Percentiles rank a stretch among this genome's conserved stretches.
Evolutionary conservation across 2,329 filamentous ascomycete species (phyloP).

Genomic region (Colletotrichum paranaense): DNA sequence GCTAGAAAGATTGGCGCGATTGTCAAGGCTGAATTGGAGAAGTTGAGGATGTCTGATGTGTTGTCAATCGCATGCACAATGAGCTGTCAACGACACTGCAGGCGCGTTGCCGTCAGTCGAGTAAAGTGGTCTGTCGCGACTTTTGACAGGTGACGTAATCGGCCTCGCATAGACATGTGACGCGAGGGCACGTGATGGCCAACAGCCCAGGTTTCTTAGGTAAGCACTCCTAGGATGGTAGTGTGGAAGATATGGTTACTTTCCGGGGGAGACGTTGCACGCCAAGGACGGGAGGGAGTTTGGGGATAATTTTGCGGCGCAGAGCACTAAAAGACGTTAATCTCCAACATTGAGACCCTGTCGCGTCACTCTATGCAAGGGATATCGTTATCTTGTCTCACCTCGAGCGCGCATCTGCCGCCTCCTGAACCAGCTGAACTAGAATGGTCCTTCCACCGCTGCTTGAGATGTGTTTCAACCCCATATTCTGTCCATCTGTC

Average conservation of each 20-base stretch:
- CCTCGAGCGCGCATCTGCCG: constrained; percentile 2
- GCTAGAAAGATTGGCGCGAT: background rate
- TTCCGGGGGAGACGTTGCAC: background rate
- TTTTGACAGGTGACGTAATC: constrained; percentile 13
- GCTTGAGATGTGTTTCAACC: constrained; percentile 25
- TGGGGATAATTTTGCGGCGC: background rate
- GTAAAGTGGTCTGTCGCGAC: constrained; percentile 27
- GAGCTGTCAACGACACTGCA: background rate
- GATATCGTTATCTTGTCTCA: constrained; percentile 2
- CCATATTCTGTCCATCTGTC: constrained; percentile 4
- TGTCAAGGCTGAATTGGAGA: background rate
- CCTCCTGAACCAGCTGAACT: constrained; percentile 18
- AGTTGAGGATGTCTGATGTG: background rate
- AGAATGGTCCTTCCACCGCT: constrained; percentile 2
- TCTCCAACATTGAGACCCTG: background rate
- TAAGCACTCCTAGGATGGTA: too few relatives aligned
- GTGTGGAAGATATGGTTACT: too few relatives aligned
- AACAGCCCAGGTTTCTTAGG: too few relatives aligned
- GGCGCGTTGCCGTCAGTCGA: constrained; percentile 17
- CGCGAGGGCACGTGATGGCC: background rate
- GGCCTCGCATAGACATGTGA: constrained; percentile 13
- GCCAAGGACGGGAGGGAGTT: background rate
- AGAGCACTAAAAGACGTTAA: background rate
- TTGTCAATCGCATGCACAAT: background rate
- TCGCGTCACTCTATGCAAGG: background rate